Evolutionary conservation across 2,329 filamentous ascomycete species (phyloP).

Genomic region (Botrytis aclada): DNA sequence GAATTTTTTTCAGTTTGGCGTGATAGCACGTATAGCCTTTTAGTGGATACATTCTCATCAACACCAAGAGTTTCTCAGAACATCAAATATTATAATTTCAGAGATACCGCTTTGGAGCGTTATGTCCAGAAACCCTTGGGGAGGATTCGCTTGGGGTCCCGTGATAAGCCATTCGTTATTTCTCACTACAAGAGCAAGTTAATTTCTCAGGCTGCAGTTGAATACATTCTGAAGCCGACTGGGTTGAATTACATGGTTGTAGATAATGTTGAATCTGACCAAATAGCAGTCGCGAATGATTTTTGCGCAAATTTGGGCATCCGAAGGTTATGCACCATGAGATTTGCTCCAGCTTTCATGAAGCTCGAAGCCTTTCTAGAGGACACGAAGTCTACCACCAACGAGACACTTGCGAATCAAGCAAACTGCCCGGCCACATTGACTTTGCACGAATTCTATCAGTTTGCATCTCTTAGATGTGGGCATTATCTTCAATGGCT

Average conservation of each 20-base stretch:
- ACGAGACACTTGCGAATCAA: conserved; percentile 52
- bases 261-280: conserved; percentile 32
- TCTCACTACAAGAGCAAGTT: conserved; percentile 39
- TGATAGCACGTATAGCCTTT: conserved; percentile 45
- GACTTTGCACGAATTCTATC: conserved; percentile 52
- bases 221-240: conserved; percentile 46
- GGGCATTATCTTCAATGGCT: conserved; percentile 52
- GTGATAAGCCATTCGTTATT: conserved; percentile 18
- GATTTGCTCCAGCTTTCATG: conserved; percentile 33
- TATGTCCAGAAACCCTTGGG: conserved; percentile 7
- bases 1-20: conserved; percentile 46
- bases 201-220: conserved; percentile 34
- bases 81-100: conserved; percentile 8
- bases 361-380: conserved; percentile 29
- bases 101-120: conserved; percentile 14
- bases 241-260: conserved; percentile 43
- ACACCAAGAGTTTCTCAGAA: neutral
- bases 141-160: conserved; percentile 27
- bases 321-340: conserved; percentile 42
- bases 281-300: conserved; percentile 22
- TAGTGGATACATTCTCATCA: conserved; percentile 41
- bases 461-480: conserved; percentile 48
- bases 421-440: conserved; percentile 47
- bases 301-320: conserved; percentile 27
- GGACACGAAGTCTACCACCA: conserved; percentile 40